Base-by-base conservation (phyloP, 2,329 filamentous ascomycete species). In the Fusarium solani-melongenae region DNA sequence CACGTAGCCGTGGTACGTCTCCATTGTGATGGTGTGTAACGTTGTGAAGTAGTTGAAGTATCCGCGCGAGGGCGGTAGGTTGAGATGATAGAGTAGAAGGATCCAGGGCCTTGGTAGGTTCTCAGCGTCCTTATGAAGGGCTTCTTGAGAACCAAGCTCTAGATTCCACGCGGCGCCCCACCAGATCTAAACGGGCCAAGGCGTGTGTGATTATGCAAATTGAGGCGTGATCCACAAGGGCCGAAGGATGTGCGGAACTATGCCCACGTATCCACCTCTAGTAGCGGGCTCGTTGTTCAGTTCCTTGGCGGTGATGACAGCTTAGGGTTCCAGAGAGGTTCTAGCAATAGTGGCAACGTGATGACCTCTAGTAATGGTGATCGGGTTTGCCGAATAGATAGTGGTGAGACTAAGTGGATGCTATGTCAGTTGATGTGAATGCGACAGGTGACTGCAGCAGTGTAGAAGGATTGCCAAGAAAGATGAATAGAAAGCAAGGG, bases 1-100 rank as follows among this genome's bases (percentile, higher is more conserved):
- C 80, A 99, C 95, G 82, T 94, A 93, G 71, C 96, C 96, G 86
- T 96, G 90, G 81, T 98, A 99, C 55, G 96, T 99, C 86, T 99
- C 96, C 96, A 98, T 98, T 79, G 82, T 86, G 75, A 66, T 73
- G 71, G 65, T 66, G 65, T 67, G 69, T 74, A 65, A 75, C 61
- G 69, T 57, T 39, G 62, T 70, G 70, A 69, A 62, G 67, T 62
- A n/a, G 62, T 72, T 61, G 55, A 60, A 57, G 22, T 27, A 20
- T 72, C 73, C 73, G 62, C 72, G 55, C 72, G 14, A 58, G 49
- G 67, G 63, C 72, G 69, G 72, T 59, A 60, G 66, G 64, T 65
- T 55, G 61, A 71, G 39, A 64, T 68, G 55, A 57, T 70, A 68
- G 69, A 66, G 63, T 69, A 64, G 55, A 70, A 39, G 61, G 71